These are phyloP conservation scores for Trapa incisa DNA, from an alignment of 345 rosid species.

Conservation along the genomic window DNA sequence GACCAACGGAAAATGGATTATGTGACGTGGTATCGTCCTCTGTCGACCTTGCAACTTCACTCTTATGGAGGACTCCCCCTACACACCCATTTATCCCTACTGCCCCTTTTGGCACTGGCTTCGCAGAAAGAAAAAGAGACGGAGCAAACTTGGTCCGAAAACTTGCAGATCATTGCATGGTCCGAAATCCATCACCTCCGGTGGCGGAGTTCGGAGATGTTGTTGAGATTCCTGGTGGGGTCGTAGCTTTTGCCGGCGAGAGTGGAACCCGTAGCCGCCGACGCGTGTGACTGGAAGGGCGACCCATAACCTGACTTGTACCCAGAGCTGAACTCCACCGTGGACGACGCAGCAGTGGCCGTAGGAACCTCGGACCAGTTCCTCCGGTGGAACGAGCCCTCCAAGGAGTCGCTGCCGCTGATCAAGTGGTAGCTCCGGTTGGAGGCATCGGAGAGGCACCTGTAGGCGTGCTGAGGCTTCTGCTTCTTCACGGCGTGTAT, in stretches of 20 bases:
- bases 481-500: slow-evolving; percentile 34
- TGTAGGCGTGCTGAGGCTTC: slow-evolving; percentile 11
- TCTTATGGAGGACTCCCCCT: too few relatives aligned
- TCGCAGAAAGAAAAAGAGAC: neutral
- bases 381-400: slow-evolving; percentile 19
- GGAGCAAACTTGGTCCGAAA: neutral
- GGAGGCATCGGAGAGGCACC: slow-evolving; percentile 30
- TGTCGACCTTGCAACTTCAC: too few relatives aligned
- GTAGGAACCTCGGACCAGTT: slow-evolving; percentile 5
- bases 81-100: too few relatives aligned
- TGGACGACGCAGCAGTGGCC: neutral
- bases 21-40: too few relatives aligned
- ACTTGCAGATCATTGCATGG: neutral
- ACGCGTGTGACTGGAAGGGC: neutral
- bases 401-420: slow-evolving; percentile 17
- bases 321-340: slow-evolving; percentile 1
- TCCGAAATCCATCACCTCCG: neutral
- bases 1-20: too few relatives aligned
- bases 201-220: neutral
- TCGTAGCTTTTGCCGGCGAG: neutral
- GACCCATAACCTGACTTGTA: neutral
- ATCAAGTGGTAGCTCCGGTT: slow-evolving; percentile 51
- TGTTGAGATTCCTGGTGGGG: neutral
- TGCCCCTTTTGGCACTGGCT: too few relatives aligned
- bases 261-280: neutral